Conservation (phyloP, 2,329 filamentous ascomycete species). For the Colletotrichum chlorophyti region DNA sequence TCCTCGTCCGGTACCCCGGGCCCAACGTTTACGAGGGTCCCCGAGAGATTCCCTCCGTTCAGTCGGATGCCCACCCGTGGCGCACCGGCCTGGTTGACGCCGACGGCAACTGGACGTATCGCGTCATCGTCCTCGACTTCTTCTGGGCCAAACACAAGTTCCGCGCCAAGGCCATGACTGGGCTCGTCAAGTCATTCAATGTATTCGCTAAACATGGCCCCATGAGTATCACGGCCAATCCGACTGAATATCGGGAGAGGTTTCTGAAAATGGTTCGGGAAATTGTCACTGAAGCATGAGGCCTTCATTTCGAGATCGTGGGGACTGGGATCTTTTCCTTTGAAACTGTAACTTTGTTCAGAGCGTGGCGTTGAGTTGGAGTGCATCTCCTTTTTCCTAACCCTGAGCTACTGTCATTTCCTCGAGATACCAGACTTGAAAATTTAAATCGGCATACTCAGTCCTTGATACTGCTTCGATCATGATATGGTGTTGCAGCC, state of each 20-base stretch:
- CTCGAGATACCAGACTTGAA: background rate
- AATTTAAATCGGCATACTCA: too few relatives aligned
- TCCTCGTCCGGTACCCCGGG: slow-evolving; percentile 62
- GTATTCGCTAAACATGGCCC: slow-evolving; percentile 67
- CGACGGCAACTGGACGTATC: slow-evolving; percentile 71
- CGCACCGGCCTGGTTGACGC: slow-evolving; percentile 65
- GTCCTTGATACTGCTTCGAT: background rate
- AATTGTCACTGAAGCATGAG: slow-evolving; percentile 45
- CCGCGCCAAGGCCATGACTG: slow-evolving; percentile 70
- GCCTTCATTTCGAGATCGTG: background rate
- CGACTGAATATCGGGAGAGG: slow-evolving; percentile 68
- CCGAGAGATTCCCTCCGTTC: slow-evolving; percentile 46
- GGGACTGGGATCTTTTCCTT: background rate
- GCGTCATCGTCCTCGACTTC: slow-evolving; percentile 74
- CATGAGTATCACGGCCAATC: slow-evolving; percentile 78
- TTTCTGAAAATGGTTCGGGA: slow-evolving; percentile 57
- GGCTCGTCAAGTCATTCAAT: slow-evolving; percentile 70
- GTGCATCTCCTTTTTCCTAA: background rate
- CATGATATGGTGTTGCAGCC: too few relatives aligned
- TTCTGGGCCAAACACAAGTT: slow-evolving; percentile 80
- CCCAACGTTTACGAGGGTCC: slow-evolving; percentile 18
- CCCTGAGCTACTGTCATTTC: background rate
- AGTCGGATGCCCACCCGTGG: slow-evolving; percentile 52
- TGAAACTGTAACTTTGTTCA: background rate
- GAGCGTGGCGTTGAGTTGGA: background rate